Evolutionary conservation across 495 filamentous ascomycete genomes (phyloP), one percentile per base, ranked within the genome.

Genomic region (Daldinia decipiens): DNA sequence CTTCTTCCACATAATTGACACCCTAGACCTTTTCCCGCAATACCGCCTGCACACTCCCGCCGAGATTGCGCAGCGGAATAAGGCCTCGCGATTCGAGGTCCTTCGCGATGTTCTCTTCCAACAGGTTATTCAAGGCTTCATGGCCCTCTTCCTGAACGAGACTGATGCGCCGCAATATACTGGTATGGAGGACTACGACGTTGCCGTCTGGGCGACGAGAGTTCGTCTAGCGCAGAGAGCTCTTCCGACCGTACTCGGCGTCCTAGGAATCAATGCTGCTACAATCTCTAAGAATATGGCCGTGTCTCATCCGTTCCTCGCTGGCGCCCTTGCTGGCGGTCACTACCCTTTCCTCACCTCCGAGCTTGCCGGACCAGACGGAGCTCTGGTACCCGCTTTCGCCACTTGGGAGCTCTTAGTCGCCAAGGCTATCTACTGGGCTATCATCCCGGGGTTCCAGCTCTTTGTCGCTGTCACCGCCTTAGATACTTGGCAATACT

Each of bases 401-500:
- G 89, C 91, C 57, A 76, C 79, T 17, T 97, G 94, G 95, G 93
- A 97, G 79, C 77, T 96, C 29, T 60, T 86, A 43, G 77, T 88
- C 31, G 95, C 92, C 9, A 87, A 89, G 71, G 83, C 86, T 50
- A 85, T 96, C 67, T 97, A 97, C 83, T 92, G 90, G 87, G 80
- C 89, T 60, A 77, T 92, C 26, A 83, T 97, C 50, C 95, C 95
- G 2, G 82, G 82, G 15, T 57, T 93, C 47, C 93, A 97, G 78
- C 87, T 97, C 73, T 79, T 86, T 65, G 60, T 91, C 34, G 95
- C 89, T 36, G 86, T 94, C 69, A 81, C 85, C 64, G 79, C 92
- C 65, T 85, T 97, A 65, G 95, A 99, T 82, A 96, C 93, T 36
- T 97, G 94, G 93, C 93, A 99, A 73, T 99, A 99, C 82, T 97